These are phyloP conservation scores for Scedosporium aurantiacum DNA, from an alignment of 2,329 filamentous ascomycete species.

Conservation along the genomic window DNA sequence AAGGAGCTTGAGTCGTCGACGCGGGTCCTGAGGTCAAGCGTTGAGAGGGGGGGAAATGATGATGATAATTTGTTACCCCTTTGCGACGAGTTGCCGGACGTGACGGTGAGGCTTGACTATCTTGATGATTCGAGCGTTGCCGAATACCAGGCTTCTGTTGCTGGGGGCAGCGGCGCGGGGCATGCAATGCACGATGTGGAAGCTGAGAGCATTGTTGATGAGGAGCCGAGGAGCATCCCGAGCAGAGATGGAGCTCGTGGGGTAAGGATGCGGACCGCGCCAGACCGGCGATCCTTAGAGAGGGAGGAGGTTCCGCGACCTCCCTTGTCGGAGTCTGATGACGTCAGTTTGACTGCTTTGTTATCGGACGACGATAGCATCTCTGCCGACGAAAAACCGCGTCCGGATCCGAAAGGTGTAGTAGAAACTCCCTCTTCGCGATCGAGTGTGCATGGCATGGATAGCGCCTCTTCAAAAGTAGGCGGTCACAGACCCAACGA, in stretches of 20 bases:
- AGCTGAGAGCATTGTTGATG: not conserved
- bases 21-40: not conserved
- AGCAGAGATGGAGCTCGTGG: not conserved
- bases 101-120: not conserved
- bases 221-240: not conserved
- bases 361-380: not conserved
- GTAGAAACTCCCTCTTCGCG: not conserved
- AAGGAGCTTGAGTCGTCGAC: slow-evolving; percentile 1
- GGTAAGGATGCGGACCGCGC: not conserved
- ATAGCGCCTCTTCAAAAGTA: too few species aligned
- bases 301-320: not conserved
- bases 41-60: not conserved
- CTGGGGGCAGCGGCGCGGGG: not conserved
- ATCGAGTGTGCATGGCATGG: not conserved
- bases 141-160: not conserved
- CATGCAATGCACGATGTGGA: not conserved
- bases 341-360: slow-evolving; percentile 4
- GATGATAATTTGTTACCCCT: slow-evolving; percentile 1
- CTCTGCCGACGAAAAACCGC: not conserved
- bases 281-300: not conserved
- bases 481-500: too few species aligned
- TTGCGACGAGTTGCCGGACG: slow-evolving; percentile 1
- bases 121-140: not conserved
- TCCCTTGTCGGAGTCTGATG: not conserved
- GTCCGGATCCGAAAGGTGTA: not conserved